Percentiles rank a stretch among this genome's conserved stretches.
phyloP scores from a whole-genome alignment of 257 asterid species.

The Paulownia fortunei region DNA sequence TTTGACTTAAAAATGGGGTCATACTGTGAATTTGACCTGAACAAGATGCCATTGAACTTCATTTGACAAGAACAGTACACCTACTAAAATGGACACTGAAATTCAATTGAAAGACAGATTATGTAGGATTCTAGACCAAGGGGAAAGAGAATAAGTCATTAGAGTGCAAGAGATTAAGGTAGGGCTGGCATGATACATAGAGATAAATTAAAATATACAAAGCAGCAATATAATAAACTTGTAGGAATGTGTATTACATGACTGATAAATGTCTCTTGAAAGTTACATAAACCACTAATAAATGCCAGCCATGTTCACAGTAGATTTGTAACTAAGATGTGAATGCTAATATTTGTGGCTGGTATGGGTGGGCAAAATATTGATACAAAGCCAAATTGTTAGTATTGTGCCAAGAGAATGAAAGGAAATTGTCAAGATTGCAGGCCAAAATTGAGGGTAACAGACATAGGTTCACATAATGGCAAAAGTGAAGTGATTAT shows the following conservation, averaged over 20 bases:
- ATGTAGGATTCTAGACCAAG: conserved; percentile 1
- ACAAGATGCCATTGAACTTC: background rate
- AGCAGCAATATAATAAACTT: background rate
- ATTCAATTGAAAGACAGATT: background rate
- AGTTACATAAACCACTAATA: background rate
- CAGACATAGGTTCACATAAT: background rate
- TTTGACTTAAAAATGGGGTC: background rate
- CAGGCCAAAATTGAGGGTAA: background rate
- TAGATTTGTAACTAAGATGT: background rate
- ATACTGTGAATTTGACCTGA: background rate
- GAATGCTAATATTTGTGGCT: background rate
- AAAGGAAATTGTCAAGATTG: background rate
- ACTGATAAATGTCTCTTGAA: background rate
- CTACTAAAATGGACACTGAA: background rate
- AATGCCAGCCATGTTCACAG: conserved; percentile 4
- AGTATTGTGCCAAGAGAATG: background rate
- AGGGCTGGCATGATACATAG: background rate
- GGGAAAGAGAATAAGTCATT: background rate
- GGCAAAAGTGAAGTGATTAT: background rate
- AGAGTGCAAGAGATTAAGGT: background rate
- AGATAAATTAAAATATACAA: background rate
- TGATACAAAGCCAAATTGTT: background rate
- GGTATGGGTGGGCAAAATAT: background rate
- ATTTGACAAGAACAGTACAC: background rate
- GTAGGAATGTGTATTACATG: background rate